Base-by-base conservation (phyloP, 495 filamentous ascomycete genomes). In the Penicillium macrosclerotiorum region DNA sequence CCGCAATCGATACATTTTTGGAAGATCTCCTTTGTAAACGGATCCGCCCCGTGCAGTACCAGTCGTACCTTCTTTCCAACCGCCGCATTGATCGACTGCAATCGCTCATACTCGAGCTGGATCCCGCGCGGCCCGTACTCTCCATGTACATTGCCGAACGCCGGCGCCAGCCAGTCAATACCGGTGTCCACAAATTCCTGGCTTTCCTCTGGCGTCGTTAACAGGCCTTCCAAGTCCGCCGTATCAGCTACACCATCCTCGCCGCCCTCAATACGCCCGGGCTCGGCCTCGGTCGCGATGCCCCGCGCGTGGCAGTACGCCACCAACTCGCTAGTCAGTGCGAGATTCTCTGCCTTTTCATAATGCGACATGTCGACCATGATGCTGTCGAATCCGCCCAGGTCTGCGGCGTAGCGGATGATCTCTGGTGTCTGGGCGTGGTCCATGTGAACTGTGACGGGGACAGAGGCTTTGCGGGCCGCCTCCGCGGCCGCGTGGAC, bases 111-210 rank as follows among this genome's bases (percentile, higher is more conserved):
- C 62, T 90, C 85, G 30, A 89, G 58, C 70, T 78, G 78, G 19
- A 89, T 85, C 0, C 87, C 88, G 8, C 84, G 64, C 0, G 83
- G 80, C 0, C 87, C 88, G 65, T 92, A 94, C 54, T 84, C 81
- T 5, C 89, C 88, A 69, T 92, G 88, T 27, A 94, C 85, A 60
- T 92, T 92, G 3, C 88, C 88, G 64, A 94, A 92, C 7, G 87
- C 86, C 0, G 89, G 89, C 8, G 88, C 88, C 12, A 92, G 63
- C 81, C 86, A 89, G 63, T 90, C 85, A 49, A 91, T 89, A 0
- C 89, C 88, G 19, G 85, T 89, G 8, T 72, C 76, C 0, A 89
- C 84, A 63, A 92, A 92, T 64, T 86, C 80, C 59, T 79, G 67
- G 29, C 84, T 86, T 63, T 91, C 80, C 61, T 88, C 85, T 0